These are phyloP conservation scores for Fusarium nelsonii DNA, from an alignment of 2,329 filamentous ascomycete species.

Conservation along the genomic window DNA sequence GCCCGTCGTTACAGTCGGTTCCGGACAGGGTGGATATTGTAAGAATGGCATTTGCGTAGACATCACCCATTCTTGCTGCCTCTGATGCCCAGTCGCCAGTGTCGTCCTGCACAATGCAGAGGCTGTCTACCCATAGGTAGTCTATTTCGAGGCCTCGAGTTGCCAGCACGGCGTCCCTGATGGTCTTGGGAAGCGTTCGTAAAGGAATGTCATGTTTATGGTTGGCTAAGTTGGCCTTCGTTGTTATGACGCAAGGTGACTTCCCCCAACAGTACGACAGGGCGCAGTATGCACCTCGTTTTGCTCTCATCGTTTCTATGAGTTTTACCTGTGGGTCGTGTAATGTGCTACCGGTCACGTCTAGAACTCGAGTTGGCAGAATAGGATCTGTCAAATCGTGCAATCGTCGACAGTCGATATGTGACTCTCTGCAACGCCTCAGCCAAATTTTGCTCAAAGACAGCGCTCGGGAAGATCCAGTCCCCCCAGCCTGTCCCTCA, in stretches of 20 bases:
- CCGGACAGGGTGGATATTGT: slow-evolving; percentile 7
- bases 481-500: background rate
- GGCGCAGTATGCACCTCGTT: background rate
- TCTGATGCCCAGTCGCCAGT: slow-evolving; percentile 12
- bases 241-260: background rate
- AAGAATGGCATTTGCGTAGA: slow-evolving; percentile 18
- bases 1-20: background rate
- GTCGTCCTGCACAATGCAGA: slow-evolving; percentile 26
- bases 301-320: background rate
- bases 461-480: background rate
- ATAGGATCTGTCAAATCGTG: background rate
- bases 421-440: background rate
- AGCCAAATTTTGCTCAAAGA: background rate
- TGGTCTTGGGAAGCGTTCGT: slow-evolving; percentile 1
- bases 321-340: background rate
- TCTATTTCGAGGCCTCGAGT: background rate
- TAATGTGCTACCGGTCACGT: background rate
- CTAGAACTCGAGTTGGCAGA: background rate
- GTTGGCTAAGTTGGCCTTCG: background rate
- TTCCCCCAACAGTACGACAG: background rate
- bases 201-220: background rate
- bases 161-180: slow-evolving; percentile 5
- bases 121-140: slow-evolving; percentile 22
- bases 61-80: slow-evolving; percentile 14
- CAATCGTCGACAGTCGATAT: background rate